Base-by-base conservation (phyloP, 2,329 filamentous ascomycete genomes). In the Arachnopeziza araneosa region DNA sequence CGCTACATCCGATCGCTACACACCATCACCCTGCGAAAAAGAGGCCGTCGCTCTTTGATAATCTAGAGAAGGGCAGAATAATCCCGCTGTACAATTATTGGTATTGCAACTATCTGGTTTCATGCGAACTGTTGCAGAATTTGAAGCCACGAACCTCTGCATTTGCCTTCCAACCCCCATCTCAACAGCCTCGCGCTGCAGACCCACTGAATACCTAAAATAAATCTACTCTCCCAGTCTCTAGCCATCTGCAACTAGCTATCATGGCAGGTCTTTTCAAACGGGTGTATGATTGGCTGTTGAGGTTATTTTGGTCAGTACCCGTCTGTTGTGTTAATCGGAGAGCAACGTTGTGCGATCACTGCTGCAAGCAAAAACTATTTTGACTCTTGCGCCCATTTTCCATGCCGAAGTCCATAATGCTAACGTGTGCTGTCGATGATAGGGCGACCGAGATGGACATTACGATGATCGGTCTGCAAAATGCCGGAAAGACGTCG, bases 401-500 rank as follows among this genome's bases (percentile, higher is more conserved):
- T 44, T n/a, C 6, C 36, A 14, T 14, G 6, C 12, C 17, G 12
- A 44, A 44, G 17, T 44, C 36, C 36, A 44, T 19, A 12, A 44
- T 44, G 36, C 36, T 44, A 19, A 44, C 17, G 17, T 14, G 17
- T 44, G 2, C 17, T 44, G 17, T 44, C 12, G 36, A 44, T 44
- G 36, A 44, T 70, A 97, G 93, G 95, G 92, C 93, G 68, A 96
- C 93, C 67, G 95, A 99, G 80, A 97, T 99, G 93, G 95, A 99
- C 78, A 93, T 99, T 74, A 98, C 95, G 69, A 96, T 99, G 89
- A 93, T 99, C 75, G 95, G 95, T 24, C 80, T 99, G 73, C 95
- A 99, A 75, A 98, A 98, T 79, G 95, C 95, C 61, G 95, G 95
- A 72, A 99, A 99, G 80, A 98, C 95, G 49, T 98, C 93, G 64